Base-by-base conservation (phyloP, 805 yeast genomes). In the Kockiozyma suomiensis region DNA sequence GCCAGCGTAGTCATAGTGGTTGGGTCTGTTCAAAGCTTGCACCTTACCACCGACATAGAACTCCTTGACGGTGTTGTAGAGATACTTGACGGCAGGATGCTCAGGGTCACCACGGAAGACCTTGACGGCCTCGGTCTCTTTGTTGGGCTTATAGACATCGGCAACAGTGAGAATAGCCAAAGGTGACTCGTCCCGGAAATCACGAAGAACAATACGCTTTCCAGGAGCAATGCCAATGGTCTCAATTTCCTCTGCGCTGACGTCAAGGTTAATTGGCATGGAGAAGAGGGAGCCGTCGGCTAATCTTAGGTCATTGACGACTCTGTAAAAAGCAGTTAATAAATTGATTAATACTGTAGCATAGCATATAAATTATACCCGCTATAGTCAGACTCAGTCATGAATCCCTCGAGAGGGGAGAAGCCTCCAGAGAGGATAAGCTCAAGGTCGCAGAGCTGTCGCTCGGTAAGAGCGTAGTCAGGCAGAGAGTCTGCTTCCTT, bases 81-180 rank as follows among this genome's bases (percentile, higher is more conserved):
- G 79, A 76, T 88, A 92, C 69, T 79, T 80, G 70, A 88, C 80
- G 12, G 97, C 97, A 21, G 97, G 97, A 76, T 92, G 98, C 74
- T 93, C 97, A 47, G 96, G 92, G 74, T 93, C 97, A 64, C 97
- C 98, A 74, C 97, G 85, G 78, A 90, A 93, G 30, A 91, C 97
- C 72, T 86, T 81, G 67, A 83, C 75, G 54, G 97, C 97, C 78
- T 92, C 98, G 19, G 73, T 72, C 58, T 77, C 70, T 79, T 93
- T 93, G 75, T 92, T 81, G 67, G 97, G 97, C 69, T 79, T 79
- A 79, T 87, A 92, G 35, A 89, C 82, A 65, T 91, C 94, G 59
- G 81, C 84, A 25, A 92, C 79, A 38, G 96, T 87, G 71, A 92
- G 77, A 67, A 92, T 84, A 28, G 97, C 97, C 69, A 92, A 79